A percentile compares a stretch with the other conserved stretches of the same genome.
These are phyloP conservation scores for Teratosphaeriaceae sp. DNA, from an alignment of 2,329 filamentous ascomycete genomes.

Conservation along the genomic window DNA sequence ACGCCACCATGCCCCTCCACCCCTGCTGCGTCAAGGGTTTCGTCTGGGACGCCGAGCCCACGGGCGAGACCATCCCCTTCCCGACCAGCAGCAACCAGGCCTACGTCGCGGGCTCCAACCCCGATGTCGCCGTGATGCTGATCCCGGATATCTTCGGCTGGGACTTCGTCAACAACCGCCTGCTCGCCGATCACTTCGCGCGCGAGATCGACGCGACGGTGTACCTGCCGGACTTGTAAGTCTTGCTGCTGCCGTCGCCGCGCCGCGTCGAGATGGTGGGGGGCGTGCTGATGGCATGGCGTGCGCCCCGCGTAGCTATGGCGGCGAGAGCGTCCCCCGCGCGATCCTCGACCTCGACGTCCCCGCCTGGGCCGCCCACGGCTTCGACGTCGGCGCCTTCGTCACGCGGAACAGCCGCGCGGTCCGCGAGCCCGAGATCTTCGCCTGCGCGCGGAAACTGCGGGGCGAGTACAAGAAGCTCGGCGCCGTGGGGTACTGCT, in stretches of 20 bases:
- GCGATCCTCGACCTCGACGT: constrained; percentile 6
- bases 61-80: constrained; percentile 13
- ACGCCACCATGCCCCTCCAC: background rate
- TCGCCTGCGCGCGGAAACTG: constrained; percentile 32
- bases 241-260: too few relatives aligned
- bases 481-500: constrained; percentile 46
- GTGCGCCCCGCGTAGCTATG: constrained; percentile 12
- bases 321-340: constrained; percentile 14
- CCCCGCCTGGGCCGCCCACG: constrained; percentile 12
- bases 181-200: constrained; percentile 44
- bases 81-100: constrained; percentile 13
- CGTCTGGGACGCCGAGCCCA: constrained; percentile 21
- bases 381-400: constrained; percentile 18
- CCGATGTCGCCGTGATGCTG: constrained; percentile 21
- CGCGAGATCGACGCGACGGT: constrained; percentile 40
- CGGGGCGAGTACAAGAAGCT: constrained; percentile 30
- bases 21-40: constrained; percentile 21
- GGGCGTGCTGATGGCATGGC: background rate
- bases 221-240: constrained; percentile 34
- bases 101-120: constrained; percentile 24
- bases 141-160: constrained; percentile 36
- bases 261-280: too few relatives aligned
- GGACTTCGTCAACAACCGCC: constrained; percentile 38
- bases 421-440: constrained; percentile 32
- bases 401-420: constrained; percentile 16